Conservation (phyloP, 176 grass and related monocot genomes). For the Typha latifolia region DNA sequence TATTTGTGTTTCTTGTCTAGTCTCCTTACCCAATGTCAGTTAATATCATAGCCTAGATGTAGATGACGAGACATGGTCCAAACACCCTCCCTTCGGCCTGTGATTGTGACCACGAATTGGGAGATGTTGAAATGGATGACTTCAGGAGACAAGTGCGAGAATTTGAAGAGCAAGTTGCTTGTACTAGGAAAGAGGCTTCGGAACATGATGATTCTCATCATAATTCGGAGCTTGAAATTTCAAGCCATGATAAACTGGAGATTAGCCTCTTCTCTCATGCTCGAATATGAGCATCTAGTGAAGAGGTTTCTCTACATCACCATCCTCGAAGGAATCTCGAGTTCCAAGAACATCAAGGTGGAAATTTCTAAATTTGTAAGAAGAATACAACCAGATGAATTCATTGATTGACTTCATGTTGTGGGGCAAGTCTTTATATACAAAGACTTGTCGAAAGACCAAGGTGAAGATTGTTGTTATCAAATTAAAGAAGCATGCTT, state of each 20-base stretch:
- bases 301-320: background rate
- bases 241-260: background rate
- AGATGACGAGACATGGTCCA: no score
- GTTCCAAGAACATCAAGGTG: background rate
- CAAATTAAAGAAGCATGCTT: constrained; percentile 2
- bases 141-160: background rate
- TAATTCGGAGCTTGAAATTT: no score
- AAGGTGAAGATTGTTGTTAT: constrained; percentile 1
- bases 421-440: background rate
- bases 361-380: background rate
- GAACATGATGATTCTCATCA: background rate
- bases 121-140: background rate
- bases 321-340: background rate
- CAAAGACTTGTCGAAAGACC: no score
- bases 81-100: background rate
- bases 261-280: background rate
- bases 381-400: background rate
- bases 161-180: background rate
- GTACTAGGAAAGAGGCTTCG: background rate
- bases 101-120: background rate
- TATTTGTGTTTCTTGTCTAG: no score
- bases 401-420: background rate
- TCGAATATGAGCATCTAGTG: background rate
- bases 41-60: no score
- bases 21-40: no score